Evolutionary conservation across 352 stramenopile species (phyloP).

Genomic region (Phytophthora hibernalis): DNA sequence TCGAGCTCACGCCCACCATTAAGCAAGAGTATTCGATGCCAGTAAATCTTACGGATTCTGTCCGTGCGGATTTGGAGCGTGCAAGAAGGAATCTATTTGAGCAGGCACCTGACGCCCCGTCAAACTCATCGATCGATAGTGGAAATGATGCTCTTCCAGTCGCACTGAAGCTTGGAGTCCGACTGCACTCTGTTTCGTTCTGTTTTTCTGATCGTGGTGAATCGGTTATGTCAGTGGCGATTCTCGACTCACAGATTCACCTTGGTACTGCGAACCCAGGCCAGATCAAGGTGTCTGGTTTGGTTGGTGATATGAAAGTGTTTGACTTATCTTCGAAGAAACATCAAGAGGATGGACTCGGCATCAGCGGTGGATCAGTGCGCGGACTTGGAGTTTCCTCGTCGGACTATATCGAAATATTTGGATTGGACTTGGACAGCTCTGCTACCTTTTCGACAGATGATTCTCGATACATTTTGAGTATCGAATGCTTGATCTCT

Average conservation of each 20-base stretch:
- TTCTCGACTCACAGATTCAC: constrained; percentile 61
- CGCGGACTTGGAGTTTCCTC: constrained; percentile 15
- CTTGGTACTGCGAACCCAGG: constrained; percentile 37
- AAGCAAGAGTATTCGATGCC: constrained; percentile 76
- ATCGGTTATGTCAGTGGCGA: constrained; percentile 65
- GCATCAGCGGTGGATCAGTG: constrained; percentile 22
- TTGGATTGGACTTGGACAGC: constrained; percentile 60
- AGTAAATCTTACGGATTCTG: constrained; percentile 80
- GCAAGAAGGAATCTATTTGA: constrained; percentile 72
- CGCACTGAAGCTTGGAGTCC: constrained; percentile 53
- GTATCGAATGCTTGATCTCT: constrained; percentile 53
- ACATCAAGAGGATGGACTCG: constrained; percentile 34
- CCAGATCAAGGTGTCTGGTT: constrained; percentile 51
- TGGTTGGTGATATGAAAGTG: constrained; percentile 70
- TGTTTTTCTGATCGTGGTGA: constrained; percentile 81
- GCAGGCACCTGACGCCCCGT: constrained; percentile 20
- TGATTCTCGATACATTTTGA: constrained; percentile 44
- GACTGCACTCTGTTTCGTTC: constrained; percentile 79
- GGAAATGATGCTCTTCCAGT: constrained; percentile 12
- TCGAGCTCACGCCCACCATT: constrained; percentile 69
- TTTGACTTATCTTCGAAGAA: constrained; percentile 70
- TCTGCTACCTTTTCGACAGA: constrained; percentile 21
- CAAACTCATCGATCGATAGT: constrained; percentile 2
- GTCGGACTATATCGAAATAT: constrained; percentile 61
- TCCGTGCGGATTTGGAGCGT: constrained; percentile 79